These are phyloP conservation scores for Metschnikowia drakensbergensis DNA, from an alignment of 805 yeast genomes.

Conservation along the genomic window DNA sequence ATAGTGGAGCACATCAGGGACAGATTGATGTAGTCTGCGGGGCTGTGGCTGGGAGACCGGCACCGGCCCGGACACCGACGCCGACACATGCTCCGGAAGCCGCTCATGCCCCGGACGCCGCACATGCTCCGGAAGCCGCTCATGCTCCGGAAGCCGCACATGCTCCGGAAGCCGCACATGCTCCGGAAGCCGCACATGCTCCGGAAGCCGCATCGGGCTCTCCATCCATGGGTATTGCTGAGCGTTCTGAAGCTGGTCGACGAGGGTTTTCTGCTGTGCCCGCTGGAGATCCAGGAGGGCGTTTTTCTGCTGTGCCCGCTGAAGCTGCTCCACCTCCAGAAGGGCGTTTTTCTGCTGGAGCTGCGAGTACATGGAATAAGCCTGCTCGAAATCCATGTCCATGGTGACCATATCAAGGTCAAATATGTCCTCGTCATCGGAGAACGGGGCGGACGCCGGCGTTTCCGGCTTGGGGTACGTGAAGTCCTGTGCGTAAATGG, in stretches of 20 bases:
- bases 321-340: slow-evolving; percentile 34
- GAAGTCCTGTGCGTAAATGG: slow-evolving; percentile 4
- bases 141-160: no score
- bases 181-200: neutral
- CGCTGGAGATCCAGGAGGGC: slow-evolving; percentile 34
- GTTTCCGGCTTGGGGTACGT: neutral
- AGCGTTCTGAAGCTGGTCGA: no score
- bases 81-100: no score
- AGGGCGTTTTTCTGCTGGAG: slow-evolving; percentile 38
- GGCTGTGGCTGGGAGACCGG: neutral
- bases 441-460: slow-evolving; percentile 7
- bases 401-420: slow-evolving; percentile 31
- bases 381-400: slow-evolving; percentile 46
- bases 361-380: slow-evolving; percentile 37
- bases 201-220: no score
- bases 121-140: no score
- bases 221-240: no score
- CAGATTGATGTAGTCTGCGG: neutral
- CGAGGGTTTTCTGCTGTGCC: slow-evolving; percentile 24
- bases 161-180: neutral
- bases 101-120: no score
- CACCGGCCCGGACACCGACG: neutral
- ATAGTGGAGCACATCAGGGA: neutral
- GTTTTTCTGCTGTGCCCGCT: slow-evolving; percentile 35
- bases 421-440: slow-evolving; percentile 20